phyloP scores from a whole-genome alignment of 2,329 filamentous ascomycete genomes.

The Setomelanomma holmii region DNA sequence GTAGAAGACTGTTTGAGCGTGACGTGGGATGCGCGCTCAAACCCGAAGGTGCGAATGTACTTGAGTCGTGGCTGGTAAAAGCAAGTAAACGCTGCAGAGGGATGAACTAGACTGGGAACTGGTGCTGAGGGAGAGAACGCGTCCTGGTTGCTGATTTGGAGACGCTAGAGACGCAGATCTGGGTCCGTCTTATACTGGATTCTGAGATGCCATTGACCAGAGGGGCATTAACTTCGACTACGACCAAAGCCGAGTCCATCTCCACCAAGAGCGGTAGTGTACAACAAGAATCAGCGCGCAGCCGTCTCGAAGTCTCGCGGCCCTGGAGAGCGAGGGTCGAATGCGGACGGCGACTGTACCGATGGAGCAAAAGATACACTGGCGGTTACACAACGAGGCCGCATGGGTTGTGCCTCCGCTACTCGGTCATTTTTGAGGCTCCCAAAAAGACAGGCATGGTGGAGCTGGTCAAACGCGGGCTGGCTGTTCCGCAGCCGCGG shows the following conservation, averaged over 20 bases:
- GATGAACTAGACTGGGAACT: constrained; percentile 23
- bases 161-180: constrained; percentile 39
- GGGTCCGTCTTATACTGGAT: constrained; percentile 45
- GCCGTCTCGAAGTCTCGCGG: constrained; percentile 31
- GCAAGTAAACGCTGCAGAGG: constrained; percentile 35
- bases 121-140: constrained; percentile 24
- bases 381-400: constrained; percentile 38
- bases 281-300: constrained; percentile 35
- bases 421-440: constrained; percentile 29
- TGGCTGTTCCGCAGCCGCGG: constrained; percentile 53
- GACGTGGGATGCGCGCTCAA: constrained; percentile 35
- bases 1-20: constrained; percentile 30
- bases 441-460: constrained; percentile 35
- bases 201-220: constrained; percentile 21
- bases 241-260: constrained; percentile 28
- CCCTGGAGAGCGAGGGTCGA: constrained; percentile 31
- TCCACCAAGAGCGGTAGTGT: constrained; percentile 33
- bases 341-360: constrained; percentile 40
- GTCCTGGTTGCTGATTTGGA: constrained; percentile 28
- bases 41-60: constrained; percentile 31
- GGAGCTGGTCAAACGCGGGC: constrained; percentile 50
- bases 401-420: constrained; percentile 34
- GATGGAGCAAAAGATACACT: constrained; percentile 45
- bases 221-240: constrained; percentile 33
- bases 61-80: constrained; percentile 47